These are phyloP conservation scores for Sporothrix luriei DNA, from an alignment of 2,329 filamentous ascomycete species.

Conservation along the genomic window DNA sequence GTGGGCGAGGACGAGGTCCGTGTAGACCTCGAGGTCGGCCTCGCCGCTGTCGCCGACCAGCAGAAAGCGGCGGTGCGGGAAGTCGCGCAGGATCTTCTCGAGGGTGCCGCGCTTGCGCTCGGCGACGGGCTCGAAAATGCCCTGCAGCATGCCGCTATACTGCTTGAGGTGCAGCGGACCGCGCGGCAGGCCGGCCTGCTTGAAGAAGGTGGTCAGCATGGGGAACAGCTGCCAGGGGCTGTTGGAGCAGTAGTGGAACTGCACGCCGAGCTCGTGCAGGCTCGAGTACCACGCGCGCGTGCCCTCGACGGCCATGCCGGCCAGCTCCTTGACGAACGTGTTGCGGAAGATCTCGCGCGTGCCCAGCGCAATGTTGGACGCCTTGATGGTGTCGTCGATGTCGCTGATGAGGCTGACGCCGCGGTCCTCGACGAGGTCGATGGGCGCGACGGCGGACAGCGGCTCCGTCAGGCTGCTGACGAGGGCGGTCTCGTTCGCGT, in stretches of 20 bases:
- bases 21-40: conserved; percentile 95
- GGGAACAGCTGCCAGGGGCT: conserved; percentile 98
- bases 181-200: conserved; percentile 73
- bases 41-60: conserved; percentile 95
- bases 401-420: conserved; percentile 95
- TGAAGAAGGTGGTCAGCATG: conserved; percentile 82
- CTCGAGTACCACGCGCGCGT: conserved; percentile 86
- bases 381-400: conserved; percentile 96
- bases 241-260: conserved; percentile 97
- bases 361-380: conserved; percentile 84
- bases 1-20: conserved; percentile 82
- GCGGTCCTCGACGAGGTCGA: conserved; percentile 73
- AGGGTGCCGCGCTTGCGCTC: conserved; percentile 90
- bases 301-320: conserved; percentile 79
- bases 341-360: conserved; percentile 95
- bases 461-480: conserved; percentile 54
- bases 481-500: conserved; percentile 23
- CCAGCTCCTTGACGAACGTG: conserved; percentile 85
- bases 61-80: conserved; percentile 85
- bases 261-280: conserved; percentile 77
- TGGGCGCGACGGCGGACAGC: conserved; percentile 76
- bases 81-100: conserved; percentile 83
- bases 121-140: conserved; percentile 95
- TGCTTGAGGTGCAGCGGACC: conserved; percentile 96
- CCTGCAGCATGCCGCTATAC: conserved; percentile 95